A percentile compares a stretch with the other conserved stretches of the same genome.
These are phyloP conservation scores for Helianthus annuus DNA, from an alignment of 129 eudicot species.

Conservation along the genomic window HanXRQr2.0-SUNRISE NC_035434.2:32887933-32888432, in stretches of 20 bases:
- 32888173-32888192: constrained; percentile 7
- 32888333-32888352: too few species aligned
- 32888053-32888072: constrained; percentile 58
- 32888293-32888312: too few species aligned
- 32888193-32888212: constrained; percentile 16
- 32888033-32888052: constrained; percentile 78
- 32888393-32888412: too few species aligned
- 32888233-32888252: neutral
- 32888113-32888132: constrained; percentile 85
- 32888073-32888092: constrained; percentile 76
- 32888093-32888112: constrained; percentile 84
- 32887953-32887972: too few species aligned
- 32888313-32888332: too few species aligned
- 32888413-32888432: too few species aligned
- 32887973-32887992: neutral
- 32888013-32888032: constrained; percentile 73
- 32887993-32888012: constrained; percentile 33
- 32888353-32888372: too few species aligned
- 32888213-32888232: neutral
- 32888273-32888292: too few species aligned
- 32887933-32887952: too few species aligned
- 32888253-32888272: too few species aligned
- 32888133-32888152: constrained; percentile 97
- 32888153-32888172: constrained; percentile 78
- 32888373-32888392: too few species aligned